Evolutionary conservation across 108 stramenopile genomes (phyloP).

Genomic region (Hondaea fermentalgiana): DNA sequence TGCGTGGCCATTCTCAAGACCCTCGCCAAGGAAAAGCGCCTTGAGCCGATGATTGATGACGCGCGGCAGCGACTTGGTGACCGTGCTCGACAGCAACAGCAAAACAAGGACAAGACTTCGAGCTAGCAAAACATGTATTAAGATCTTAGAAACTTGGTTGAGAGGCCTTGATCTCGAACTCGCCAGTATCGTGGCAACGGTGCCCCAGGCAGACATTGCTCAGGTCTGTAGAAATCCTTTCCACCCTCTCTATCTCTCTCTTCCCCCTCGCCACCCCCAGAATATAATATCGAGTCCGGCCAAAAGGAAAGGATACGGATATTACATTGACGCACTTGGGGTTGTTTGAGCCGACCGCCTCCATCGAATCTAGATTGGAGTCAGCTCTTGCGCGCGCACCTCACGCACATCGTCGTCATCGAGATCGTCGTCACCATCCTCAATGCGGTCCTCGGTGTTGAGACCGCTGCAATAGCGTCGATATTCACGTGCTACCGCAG

Average conservation of each 20-base stretch:
- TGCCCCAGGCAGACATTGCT: no score
- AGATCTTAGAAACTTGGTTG: no score
- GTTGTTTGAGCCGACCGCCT: neutral
- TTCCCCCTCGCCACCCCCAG: no score
- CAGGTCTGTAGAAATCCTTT: no score
- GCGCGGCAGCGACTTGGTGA: neutral
- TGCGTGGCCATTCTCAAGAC: neutral
- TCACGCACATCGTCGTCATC: neutral
- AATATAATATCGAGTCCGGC: no score
- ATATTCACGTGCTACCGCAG: neutral
- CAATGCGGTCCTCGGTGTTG: neutral
- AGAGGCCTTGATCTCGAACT: no score
- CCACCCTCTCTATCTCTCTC: no score
- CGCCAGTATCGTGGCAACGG: no score
- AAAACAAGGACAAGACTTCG: neutral
- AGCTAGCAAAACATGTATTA: neutral
- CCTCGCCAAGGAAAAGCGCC: conserved; percentile 9
- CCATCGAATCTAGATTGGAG: neutral
- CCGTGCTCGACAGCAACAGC: neutral
- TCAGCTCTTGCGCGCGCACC: neutral
- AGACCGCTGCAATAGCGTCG: neutral
- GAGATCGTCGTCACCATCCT: neutral
- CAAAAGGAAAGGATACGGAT: neutral
- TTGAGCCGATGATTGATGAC: neutral
- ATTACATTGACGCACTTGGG: neutral